Evolutionary conservation across 2,329 filamentous ascomycete species (phyloP).

Genomic region (Aspergillus fumigatus): DNA sequence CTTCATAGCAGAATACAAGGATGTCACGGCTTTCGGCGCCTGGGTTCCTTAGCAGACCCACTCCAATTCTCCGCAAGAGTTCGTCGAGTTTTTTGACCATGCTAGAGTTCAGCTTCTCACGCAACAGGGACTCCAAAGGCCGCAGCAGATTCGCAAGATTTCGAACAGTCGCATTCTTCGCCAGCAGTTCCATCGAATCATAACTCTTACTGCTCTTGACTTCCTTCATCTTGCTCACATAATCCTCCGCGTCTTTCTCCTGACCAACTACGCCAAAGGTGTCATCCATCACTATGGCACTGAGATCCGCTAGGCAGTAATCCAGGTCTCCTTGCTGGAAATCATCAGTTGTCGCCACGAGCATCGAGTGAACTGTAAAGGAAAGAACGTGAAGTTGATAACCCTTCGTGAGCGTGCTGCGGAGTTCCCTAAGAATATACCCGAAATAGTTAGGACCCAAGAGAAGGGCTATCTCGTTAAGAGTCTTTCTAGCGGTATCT

Average conservation of each 20-base stretch:
- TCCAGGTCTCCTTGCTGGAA: conserved; percentile 81
- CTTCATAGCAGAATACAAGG: conserved; percentile 90
- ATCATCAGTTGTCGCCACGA: conserved; percentile 68
- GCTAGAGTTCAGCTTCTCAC: conserved; percentile 77
- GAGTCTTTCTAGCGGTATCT: conserved; percentile 83
- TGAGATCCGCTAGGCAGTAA: conserved; percentile 74
- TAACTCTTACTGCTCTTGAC: conserved; percentile 98
- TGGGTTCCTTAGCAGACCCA: conserved; percentile 77
- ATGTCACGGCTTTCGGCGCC: conserved; percentile 74
- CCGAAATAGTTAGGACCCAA: conserved; percentile 79
- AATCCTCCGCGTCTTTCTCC: conserved; percentile 96
- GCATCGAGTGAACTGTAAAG: conserved; percentile 87
- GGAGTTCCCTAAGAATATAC: conserved; percentile 88
- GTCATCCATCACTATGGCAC: conserved; percentile 90
- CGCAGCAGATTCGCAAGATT: conserved; percentile 70
- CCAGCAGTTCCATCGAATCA: conserved; percentile 91
- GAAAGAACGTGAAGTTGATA: conserved; percentile 95
- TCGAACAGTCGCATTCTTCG: conserved; percentile 71
- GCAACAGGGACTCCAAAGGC: conserved; percentile 72
- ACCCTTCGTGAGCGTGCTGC: conserved; percentile 74
- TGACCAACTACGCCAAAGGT: conserved; percentile 89
- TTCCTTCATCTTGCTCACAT: conserved; percentile 93
- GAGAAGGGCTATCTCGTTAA: conserved; percentile 75
- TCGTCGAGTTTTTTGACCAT: conserved; percentile 89
- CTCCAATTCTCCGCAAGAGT: conserved; percentile 73